These are phyloP conservation scores for Plasmodium gonderi DNA, from an alignment of 169 alveolate genomes.

Conservation along the genomic window DNA sequence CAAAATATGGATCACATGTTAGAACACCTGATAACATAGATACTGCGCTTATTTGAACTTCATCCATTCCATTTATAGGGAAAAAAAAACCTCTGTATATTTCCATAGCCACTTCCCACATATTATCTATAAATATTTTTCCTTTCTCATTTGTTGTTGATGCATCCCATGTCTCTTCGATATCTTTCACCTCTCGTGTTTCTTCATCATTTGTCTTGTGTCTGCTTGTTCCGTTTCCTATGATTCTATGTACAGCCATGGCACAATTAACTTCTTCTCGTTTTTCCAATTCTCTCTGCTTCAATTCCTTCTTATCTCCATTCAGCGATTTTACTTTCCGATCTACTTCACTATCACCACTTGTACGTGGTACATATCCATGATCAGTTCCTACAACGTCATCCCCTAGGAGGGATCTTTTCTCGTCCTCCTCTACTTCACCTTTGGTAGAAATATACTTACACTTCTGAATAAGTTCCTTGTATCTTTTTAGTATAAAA, in stretches of 20 bases:
- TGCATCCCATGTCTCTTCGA: neutral
- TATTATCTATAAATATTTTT: constrained; percentile 23
- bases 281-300: neutral
- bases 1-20: constrained; percentile 39
- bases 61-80: constrained; percentile 72
- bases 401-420: neutral
- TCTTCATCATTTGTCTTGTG: neutral
- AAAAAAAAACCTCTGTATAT: constrained; percentile 49
- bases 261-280: neutral
- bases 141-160: neutral
- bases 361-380: neutral
- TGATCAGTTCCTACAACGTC: neutral
- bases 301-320: neutral
- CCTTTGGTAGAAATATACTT: neutral
- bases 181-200: neutral
- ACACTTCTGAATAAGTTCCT: neutral
- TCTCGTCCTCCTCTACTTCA: neutral
- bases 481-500: constrained; percentile 28
- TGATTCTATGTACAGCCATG: neutral
- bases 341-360: neutral
- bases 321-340: neutral
- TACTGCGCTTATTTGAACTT: constrained; percentile 75
- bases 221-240: constrained; percentile 9
- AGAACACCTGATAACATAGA: constrained; percentile 42
- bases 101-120: constrained; percentile 58